Evolutionary conservation across 2,329 filamentous ascomycete genomes (phyloP).

Genomic region (Pseudocercospora fijiensis): DNA sequence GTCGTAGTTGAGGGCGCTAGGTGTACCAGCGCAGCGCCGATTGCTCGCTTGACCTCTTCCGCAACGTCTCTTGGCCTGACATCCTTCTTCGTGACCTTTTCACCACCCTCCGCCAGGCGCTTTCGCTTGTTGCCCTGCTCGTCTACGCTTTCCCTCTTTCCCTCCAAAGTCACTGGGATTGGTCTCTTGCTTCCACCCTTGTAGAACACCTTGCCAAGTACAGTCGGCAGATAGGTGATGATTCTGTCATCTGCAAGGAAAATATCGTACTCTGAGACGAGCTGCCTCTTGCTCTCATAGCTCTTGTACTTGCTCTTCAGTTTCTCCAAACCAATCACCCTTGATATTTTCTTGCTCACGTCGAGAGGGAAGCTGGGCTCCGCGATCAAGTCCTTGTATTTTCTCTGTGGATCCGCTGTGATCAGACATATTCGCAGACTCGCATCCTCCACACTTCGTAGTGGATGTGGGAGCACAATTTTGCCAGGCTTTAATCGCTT

Average conservation of each 20-base stretch:
- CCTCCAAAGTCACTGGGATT: constrained; percentile 73
- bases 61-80: constrained; percentile 67
- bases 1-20: constrained; percentile 77
- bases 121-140: constrained; percentile 56
- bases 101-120: constrained; percentile 43
- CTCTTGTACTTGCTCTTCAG: constrained; percentile 85
- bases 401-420: constrained; percentile 76
- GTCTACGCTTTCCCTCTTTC: constrained; percentile 45
- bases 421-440: constrained; percentile 77
- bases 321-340: constrained; percentile 78
- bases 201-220: constrained; percentile 92
- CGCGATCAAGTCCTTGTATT: constrained; percentile 85
- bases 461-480: constrained; percentile 59
- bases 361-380: constrained; percentile 59
- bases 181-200: constrained; percentile 79
- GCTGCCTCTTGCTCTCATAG: constrained; percentile 82
- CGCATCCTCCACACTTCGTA: constrained; percentile 54
- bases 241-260: constrained; percentile 93
- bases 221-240: constrained; percentile 66
- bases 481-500: constrained; percentile 79
- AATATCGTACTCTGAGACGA: constrained; percentile 82
- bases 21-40: constrained; percentile 75
- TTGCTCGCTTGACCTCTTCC: constrained; percentile 74
- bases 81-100: constrained; percentile 45
- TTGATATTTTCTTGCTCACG: constrained; percentile 49